Evolutionary conservation across 1,139 yeast species (phyloP).

Genomic region (Saccharomycopsis hybrid): DNA sequence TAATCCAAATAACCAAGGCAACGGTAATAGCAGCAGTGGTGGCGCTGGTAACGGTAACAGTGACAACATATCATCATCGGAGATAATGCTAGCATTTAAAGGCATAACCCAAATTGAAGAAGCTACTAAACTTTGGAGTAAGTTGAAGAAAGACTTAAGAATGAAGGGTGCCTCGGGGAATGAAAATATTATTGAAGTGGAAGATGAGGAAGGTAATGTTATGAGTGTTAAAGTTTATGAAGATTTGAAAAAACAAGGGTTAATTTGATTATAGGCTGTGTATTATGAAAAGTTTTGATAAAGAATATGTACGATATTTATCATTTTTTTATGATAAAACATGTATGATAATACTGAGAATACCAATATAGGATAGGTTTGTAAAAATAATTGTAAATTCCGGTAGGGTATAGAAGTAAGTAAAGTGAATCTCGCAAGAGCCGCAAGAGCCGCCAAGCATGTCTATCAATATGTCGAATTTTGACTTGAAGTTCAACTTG

Average conservation of each 20-base stretch:
- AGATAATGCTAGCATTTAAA: slow-evolving; percentile 41
- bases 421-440: too few relatives aligned
- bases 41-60: background rate
- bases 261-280: slow-evolving; percentile 33
- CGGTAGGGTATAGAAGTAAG: too few relatives aligned
- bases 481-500: too few relatives aligned
- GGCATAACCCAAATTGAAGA: slow-evolving; percentile 66
- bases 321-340: too few relatives aligned
- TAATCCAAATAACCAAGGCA: slow-evolving; percentile 24
- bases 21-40: background rate
- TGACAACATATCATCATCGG: slow-evolving; percentile 3
- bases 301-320: too few relatives aligned
- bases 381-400: too few relatives aligned
- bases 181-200: slow-evolving; percentile 71
- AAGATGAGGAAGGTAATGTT: slow-evolving; percentile 89
- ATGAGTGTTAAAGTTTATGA: slow-evolving; percentile 78
- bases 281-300: background rate
- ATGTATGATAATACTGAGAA: too few relatives aligned
- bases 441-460: too few relatives aligned
- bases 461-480: too few relatives aligned
- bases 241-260: slow-evolving; percentile 81
- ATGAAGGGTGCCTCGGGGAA: slow-evolving; percentile 34
- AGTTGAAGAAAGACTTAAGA: slow-evolving; percentile 37
- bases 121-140: slow-evolving; percentile 53
- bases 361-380: too few relatives aligned